These are phyloP conservation scores for Melocanna baccifera DNA, from an alignment of 176 grass and related monocot genomes.

Conservation along the genomic window DNA sequence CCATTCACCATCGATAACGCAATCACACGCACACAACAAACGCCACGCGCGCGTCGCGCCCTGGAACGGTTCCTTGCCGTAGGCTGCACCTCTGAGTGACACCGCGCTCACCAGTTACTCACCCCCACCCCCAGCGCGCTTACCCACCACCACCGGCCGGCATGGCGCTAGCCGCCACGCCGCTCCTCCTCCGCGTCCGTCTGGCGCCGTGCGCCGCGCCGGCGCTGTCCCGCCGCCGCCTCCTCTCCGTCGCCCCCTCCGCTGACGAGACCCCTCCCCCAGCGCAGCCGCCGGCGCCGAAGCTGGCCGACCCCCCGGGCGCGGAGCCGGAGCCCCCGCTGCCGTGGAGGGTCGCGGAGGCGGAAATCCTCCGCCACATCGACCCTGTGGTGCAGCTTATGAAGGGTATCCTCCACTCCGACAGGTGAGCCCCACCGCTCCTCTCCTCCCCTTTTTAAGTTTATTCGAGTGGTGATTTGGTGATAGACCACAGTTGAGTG, in stretches of 20 bases:
- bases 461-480: too few species aligned
- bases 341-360: slow-evolving; percentile 53
- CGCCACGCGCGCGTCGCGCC: too few species aligned
- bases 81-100: not conserved
- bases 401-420: slow-evolving; percentile 86
- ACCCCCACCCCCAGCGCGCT: not conserved
- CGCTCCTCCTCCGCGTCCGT: slow-evolving; percentile 20
- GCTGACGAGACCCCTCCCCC: slow-evolving; percentile 21
- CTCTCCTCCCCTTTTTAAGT: not conserved
- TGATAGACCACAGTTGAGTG: too few species aligned
- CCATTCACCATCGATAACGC: too few species aligned
- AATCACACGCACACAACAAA: too few species aligned
- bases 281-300: slow-evolving; percentile 24
- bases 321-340: slow-evolving; percentile 11
- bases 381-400: slow-evolving; percentile 48
- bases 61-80: too few species aligned
- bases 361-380: slow-evolving; percentile 64
- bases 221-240: slow-evolving; percentile 6
- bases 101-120: too few species aligned
- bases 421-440: slow-evolving; percentile 38
- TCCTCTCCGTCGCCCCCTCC: slow-evolving; percentile 20
- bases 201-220: not conserved
- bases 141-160: not conserved
- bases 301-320: slow-evolving; percentile 7
- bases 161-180: slow-evolving; percentile 27